Base-by-base conservation (phyloP, 208 protist genomes). In the Wallacemonas rigidus region DNA sequence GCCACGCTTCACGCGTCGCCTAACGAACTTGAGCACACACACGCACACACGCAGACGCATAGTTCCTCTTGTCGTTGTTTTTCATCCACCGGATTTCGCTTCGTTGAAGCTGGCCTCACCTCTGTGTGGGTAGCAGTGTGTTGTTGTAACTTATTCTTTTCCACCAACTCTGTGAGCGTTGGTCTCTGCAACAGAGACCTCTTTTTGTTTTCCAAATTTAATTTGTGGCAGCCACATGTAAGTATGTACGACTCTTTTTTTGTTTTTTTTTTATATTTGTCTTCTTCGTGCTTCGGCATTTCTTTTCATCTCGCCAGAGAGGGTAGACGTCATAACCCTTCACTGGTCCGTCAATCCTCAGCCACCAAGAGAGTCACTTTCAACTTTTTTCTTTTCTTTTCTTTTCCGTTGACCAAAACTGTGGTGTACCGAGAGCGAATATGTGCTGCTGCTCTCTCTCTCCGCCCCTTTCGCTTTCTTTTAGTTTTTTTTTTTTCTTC, bases 1-100 rank as follows among this genome's bases (percentile, higher is more conserved):
- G 82, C 38, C 83, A 89, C 68, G 75, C 72, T 53, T 11, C 60
- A 17, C 45, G 48, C 3, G 64, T 43, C 4, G 48, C 7, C 11
- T 69, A 56, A 57, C 14, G 14, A 57, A 8, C 17, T 14, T 50
- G 6, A 50, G 45, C 8, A 12, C 45, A 50, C 6, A 0, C 45
- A 50, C 0, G 1, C 12, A 50, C 45, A 50, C 45, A 50, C 12
- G 45, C 8, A 50, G 8, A 50, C 45, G 12, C 47, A 69, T 53
- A 45, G 9, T 68, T 45, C 53, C 63, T 26, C 26, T 26, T 26
- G 26, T 26, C 26, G 26, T 26, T 26, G 26, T 26, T 0, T 26
- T 26, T 26, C 26, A 26, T 26, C 26, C 0, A 26, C 26, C 26
- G 26, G 26, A 26, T 1, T 26, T 26, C 26, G 26, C 26, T 0